Evolutionary conservation across 108 stramenopile genomes (phyloP).

Genomic region (Nitzschia sp.): DNA sequence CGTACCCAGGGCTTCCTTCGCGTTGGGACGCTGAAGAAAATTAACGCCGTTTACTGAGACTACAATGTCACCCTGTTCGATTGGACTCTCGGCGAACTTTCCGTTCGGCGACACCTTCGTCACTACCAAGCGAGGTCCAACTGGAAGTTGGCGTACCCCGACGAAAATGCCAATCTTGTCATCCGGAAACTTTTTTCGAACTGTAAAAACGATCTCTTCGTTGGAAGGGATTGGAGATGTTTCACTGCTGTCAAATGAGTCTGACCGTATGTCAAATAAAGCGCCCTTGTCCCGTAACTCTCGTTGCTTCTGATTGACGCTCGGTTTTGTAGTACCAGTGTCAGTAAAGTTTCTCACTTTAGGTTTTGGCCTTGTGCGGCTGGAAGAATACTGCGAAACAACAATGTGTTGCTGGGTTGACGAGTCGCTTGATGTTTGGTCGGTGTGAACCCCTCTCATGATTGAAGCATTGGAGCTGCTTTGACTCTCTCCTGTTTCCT

Average conservation of each 20-base stretch:
- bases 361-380: slow-evolving; percentile 6
- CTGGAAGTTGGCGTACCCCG: neutral
- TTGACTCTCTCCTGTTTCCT: too few relatives aligned
- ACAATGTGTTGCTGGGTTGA: neutral
- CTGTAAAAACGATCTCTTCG: slow-evolving; percentile 15
- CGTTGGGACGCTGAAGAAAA: slow-evolving; percentile 12
- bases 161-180: slow-evolving; percentile 34
- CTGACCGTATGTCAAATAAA: neutral
- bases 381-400: neutral
- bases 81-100: slow-evolving; percentile 25
- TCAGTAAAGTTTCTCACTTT: slow-evolving; percentile 1
- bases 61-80: slow-evolving; percentile 29
- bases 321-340: neutral
- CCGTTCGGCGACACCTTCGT: slow-evolving; percentile 23
- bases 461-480: too few relatives aligned
- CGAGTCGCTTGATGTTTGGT: neutral
- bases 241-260: neutral
- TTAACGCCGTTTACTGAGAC: slow-evolving; percentile 22
- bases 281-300: neutral
- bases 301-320: neutral
- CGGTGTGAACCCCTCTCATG: neutral
- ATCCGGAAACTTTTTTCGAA: slow-evolving; percentile 8
- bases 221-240: neutral
- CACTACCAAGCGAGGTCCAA: slow-evolving; percentile 25
- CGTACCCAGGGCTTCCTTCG: slow-evolving; percentile 29